phyloP scores from a whole-genome alignment of 345 rosid genomes.

The Euphorbia lathyris region DNA sequence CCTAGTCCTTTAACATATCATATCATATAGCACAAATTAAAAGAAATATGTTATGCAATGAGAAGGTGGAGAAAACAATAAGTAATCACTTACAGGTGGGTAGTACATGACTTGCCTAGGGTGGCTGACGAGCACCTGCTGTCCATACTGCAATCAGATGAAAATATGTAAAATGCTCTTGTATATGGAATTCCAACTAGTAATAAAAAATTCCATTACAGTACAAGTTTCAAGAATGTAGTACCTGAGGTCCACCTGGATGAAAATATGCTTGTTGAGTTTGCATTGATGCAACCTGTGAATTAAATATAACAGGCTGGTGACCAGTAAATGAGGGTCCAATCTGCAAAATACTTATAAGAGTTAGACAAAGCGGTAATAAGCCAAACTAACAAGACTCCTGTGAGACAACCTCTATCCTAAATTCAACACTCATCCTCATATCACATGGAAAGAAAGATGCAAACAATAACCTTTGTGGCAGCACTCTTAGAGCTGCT shows the following conservation, averaged over 20 bases:
- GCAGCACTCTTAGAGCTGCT: too few species aligned
- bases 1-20: not conserved
- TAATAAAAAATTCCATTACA: not conserved
- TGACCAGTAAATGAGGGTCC: constrained; percentile 63
- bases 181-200: not conserved
- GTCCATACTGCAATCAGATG: constrained; percentile 52
- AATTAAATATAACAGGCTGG: constrained; percentile 61
- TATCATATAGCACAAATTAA: not conserved
- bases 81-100: constrained; percentile 58
- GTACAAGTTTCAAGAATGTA: not conserved
- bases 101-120: constrained; percentile 60
- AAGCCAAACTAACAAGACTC: not conserved
- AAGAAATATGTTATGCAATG: not conserved
- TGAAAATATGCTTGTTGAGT: constrained; percentile 64
- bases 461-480: too few species aligned
- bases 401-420: not conserved
- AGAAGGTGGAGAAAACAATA: not conserved
- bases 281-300: constrained; percentile 53
- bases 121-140: constrained; percentile 60
- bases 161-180: constrained; percentile 16
- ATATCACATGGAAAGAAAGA: too few species aligned
- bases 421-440: too few species aligned
- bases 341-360: constrained; percentile 39
- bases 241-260: constrained; percentile 74
- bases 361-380: constrained; percentile 13